phyloP scores from a whole-genome alignment of 352 stramenopile genomes.

The Phytophthora pistaciae region DNA sequence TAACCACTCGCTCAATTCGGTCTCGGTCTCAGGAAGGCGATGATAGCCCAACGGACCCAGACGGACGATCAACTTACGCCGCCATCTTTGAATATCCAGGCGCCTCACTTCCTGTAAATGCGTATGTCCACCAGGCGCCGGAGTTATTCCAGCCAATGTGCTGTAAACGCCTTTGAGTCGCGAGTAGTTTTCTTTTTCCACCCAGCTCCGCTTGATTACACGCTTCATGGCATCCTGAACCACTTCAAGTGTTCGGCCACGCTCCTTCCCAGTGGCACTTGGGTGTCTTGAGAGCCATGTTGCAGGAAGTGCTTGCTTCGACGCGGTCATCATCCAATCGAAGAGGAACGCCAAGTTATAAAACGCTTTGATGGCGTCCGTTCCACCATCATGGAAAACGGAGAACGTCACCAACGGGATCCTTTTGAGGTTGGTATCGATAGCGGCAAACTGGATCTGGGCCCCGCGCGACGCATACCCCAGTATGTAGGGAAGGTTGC shows the following conservation, averaged over 20 bases:
- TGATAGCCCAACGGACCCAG: background rate
- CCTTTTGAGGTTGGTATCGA: constrained; percentile 3
- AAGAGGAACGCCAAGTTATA: constrained; percentile 18
- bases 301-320: background rate
- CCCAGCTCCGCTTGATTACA: too few relatives aligned
- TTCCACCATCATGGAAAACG: constrained; percentile 7
- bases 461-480: constrained; percentile 21
- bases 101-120: background rate
- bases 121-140: background rate
- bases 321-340: background rate
- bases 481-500: constrained; percentile 33
- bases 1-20: background rate
- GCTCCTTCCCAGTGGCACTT: background rate
- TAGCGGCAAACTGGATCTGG: constrained; percentile 20
- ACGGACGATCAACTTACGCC: background rate
- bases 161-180: background rate
- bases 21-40: background rate
- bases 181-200: background rate
- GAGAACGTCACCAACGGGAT: constrained; percentile 7
- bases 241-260: too few relatives aligned
- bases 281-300: background rate
- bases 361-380: constrained; percentile 7
- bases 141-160: background rate
- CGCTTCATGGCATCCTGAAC: too few relatives aligned
- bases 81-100: background rate